These are phyloP conservation scores for Eucalyptus caleyi DNA, from an alignment of 345 rosid species.

Conservation along the genomic window DNA sequence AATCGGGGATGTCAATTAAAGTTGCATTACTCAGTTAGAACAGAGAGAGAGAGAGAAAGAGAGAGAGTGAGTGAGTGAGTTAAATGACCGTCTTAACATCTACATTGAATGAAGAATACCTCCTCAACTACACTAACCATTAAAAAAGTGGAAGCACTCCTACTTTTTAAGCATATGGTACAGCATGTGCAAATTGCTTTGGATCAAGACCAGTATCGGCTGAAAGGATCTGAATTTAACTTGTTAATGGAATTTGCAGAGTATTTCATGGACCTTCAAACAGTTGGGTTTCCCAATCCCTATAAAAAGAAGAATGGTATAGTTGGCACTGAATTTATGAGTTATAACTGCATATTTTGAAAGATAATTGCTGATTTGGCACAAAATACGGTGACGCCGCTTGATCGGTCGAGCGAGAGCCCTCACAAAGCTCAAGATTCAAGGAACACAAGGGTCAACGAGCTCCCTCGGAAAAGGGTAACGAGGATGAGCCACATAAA, in stretches of 20 bases:
- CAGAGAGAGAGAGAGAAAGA: neutral
- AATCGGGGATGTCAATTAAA: neutral
- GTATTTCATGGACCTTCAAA: neutral
- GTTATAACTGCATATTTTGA: neutral
- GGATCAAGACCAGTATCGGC: fast-evolving
- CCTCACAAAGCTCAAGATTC: neutral
- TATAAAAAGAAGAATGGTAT: neutral
- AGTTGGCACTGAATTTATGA: neutral
- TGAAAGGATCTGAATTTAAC: neutral
- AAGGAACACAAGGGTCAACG: neutral
- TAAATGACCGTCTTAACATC: no score
- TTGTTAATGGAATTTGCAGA: neutral
- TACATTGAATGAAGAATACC: neutral
- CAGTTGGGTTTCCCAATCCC: neutral
- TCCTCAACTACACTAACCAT: neutral
- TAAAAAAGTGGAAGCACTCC: neutral
- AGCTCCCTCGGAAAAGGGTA: neutral
- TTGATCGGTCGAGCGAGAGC: neutral
- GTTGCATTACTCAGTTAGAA: neutral
- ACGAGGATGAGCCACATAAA: neutral
- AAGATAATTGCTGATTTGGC: neutral
- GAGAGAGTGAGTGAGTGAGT: neutral
- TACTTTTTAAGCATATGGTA: neutral
- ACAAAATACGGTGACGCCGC: neutral
- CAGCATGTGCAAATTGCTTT: neutral